Evolutionary conservation across 805 yeast genomes (phyloP).

Genomic region (Pichia cabralensis): DNA sequence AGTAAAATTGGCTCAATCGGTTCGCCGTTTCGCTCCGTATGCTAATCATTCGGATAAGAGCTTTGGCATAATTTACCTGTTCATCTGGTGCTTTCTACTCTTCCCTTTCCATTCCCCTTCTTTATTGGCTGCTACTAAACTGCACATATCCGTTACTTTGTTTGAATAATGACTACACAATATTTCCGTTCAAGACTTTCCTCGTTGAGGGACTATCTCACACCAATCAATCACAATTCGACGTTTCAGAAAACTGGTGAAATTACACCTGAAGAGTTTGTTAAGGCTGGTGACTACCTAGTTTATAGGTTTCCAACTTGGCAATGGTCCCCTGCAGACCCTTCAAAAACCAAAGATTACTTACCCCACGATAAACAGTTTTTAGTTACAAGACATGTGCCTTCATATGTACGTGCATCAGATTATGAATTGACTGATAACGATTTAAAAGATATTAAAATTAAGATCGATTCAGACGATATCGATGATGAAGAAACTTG

Average conservation of each 20-base stretch:
- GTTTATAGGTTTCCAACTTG: slow-evolving; percentile 93
- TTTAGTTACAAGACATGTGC: slow-evolving; percentile 82
- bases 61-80: too few species aligned
- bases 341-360: slow-evolving; percentile 49
- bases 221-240: slow-evolving; percentile 83
- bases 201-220: slow-evolving; percentile 81
- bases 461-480: slow-evolving; percentile 14
- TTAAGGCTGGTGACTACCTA: slow-evolving; percentile 86
- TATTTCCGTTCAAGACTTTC: slow-evolving; percentile 64
- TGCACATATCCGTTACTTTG: too few species aligned
- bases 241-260: slow-evolving; percentile 83
- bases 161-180: slow-evolving; percentile 22
- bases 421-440: slow-evolving; percentile 28
- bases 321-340: slow-evolving; percentile 73
- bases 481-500: slow-evolving; percentile 41
- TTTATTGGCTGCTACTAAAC: too few species aligned
- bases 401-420: slow-evolving; percentile 67
- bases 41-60: too few species aligned
- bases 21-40: too few species aligned
- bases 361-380: slow-evolving; percentile 83
- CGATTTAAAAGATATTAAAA: slow-evolving; percentile 18
- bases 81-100: too few species aligned
- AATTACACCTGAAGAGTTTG: slow-evolving; percentile 92
- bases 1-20: too few species aligned
- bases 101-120: too few species aligned